phyloP scores from a whole-genome alignment of 2,329 filamentous ascomycete species.

The Verticillium longisporum region DNA sequence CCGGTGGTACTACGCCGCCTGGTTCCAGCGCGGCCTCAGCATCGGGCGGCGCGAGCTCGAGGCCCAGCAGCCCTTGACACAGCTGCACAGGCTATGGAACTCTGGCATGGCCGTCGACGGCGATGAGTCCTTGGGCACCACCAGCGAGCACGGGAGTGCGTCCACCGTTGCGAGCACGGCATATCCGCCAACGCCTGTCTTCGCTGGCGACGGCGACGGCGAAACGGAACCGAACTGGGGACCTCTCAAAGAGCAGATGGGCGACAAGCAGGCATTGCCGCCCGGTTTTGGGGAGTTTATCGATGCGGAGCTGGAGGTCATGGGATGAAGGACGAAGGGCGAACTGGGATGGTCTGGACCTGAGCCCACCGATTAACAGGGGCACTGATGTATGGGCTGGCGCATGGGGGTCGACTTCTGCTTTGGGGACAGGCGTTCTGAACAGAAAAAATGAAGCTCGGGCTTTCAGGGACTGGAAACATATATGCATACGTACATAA shows the following conservation, averaged over 20 bases:
- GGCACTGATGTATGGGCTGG: not conserved
- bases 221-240: not conserved
- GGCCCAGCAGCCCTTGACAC: not conserved
- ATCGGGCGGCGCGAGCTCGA: conserved; percentile 4
- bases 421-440: not conserved
- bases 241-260: not conserved
- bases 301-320: not conserved
- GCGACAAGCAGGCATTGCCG: not conserved
- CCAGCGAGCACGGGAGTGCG: not conserved
- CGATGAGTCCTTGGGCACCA: not conserved
- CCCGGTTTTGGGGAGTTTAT: not conserved
- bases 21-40: conserved; percentile 1
- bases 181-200: not conserved
- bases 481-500: not conserved
- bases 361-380: not conserved
- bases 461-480: not conserved
- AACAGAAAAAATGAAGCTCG: not conserved
- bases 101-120: not conserved
- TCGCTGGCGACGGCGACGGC: not conserved
- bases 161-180: not conserved
- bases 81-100: conserved; percentile 5
- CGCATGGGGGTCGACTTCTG: not conserved
- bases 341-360: not conserved
- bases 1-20: conserved; percentile 9
- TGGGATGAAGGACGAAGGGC: not conserved